Conservation (phyloP, 2,329 filamentous ascomycete species). For the Penicillium frequentans region DNA sequence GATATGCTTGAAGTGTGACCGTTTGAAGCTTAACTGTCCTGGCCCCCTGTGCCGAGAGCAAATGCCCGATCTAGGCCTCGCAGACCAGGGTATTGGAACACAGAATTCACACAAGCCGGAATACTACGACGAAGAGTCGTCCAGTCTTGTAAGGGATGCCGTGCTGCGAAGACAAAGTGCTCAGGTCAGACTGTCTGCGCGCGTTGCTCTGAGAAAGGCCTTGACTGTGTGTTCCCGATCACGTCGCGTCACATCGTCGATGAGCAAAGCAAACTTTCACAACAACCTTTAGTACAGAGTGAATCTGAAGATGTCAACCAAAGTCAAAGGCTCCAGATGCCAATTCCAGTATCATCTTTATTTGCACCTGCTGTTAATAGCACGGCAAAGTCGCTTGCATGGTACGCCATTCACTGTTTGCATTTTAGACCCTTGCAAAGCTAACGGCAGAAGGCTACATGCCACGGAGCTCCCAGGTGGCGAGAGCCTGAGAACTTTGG, state of each 20-base stretch:
- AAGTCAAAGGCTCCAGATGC: not conserved
- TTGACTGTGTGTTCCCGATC: conserved; percentile 12
- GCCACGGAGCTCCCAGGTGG: conserved; percentile 9
- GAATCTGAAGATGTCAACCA: not conserved
- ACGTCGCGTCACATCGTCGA: not conserved
- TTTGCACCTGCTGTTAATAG: not conserved
- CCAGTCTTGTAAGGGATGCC: conserved; percentile 20
- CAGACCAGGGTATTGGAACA: not conserved
- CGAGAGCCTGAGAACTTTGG: conserved; percentile 7
- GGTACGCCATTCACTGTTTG: not conserved
- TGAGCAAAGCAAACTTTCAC: not conserved
- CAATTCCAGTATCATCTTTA: not conserved
- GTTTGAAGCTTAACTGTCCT: conserved; percentile 14
- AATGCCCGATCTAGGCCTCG: not conserved
- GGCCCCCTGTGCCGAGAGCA: conserved; percentile 7
- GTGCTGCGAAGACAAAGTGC: conserved; percentile 18
- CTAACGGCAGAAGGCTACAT: conserved; percentile 10
- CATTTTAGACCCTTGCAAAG: not conserved
- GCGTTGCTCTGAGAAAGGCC: conserved; percentile 12
- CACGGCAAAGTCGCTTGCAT: not conserved
- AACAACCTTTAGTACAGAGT: not conserved
- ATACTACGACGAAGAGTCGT: conserved; percentile 17
- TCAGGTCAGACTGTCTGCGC: conserved; percentile 14
- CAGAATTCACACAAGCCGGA: conserved; percentile 19
- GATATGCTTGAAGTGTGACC: conserved; percentile 13